phyloP scores from a whole-genome alignment of 2,329 filamentous ascomycete genomes.

The Penicillium janthinellum region DNA sequence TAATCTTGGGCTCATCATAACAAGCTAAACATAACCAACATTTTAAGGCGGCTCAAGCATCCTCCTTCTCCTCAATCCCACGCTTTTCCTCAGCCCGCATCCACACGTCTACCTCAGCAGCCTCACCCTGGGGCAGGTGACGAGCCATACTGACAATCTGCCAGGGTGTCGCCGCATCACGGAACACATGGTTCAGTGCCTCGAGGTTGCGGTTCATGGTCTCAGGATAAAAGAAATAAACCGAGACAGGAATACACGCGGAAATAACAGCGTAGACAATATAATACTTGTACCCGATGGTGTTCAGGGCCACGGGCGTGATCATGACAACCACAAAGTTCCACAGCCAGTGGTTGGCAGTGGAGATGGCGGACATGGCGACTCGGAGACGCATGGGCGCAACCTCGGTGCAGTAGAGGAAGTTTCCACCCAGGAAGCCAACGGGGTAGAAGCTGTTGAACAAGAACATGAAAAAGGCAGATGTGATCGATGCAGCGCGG shows the following conservation, averaged over 20 bases:
- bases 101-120: slow-evolving; percentile 25
- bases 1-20: background rate
- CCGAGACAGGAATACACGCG: slow-evolving; percentile 43
- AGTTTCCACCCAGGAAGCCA: slow-evolving; percentile 62
- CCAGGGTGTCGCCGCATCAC: slow-evolving; percentile 32
- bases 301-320: slow-evolving; percentile 59
- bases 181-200: slow-evolving; percentile 67
- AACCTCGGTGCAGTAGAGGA: slow-evolving; percentile 49
- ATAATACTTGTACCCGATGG: slow-evolving; percentile 56
- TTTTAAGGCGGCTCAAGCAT: background rate
- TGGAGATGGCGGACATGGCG: slow-evolving; percentile 57
- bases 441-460: slow-evolving; percentile 68
- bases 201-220: slow-evolving; percentile 61
- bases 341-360: slow-evolving; percentile 61
- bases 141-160: slow-evolving; percentile 29
- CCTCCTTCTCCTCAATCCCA: slow-evolving; percentile 22
- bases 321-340: slow-evolving; percentile 67
- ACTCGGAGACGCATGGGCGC: slow-evolving; percentile 57
- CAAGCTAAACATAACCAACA: too few species aligned
- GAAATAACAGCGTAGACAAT: slow-evolving; percentile 54
- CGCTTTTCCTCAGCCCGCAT: slow-evolving; percentile 23
- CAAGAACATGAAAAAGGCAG: slow-evolving; percentile 52
- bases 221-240: slow-evolving; percentile 62
- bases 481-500: slow-evolving; percentile 8
- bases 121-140: slow-evolving; percentile 25